Evolutionary conservation across 2,329 filamentous ascomycete species (phyloP).

Genomic region (Aspergillus calidoustus): DNA sequence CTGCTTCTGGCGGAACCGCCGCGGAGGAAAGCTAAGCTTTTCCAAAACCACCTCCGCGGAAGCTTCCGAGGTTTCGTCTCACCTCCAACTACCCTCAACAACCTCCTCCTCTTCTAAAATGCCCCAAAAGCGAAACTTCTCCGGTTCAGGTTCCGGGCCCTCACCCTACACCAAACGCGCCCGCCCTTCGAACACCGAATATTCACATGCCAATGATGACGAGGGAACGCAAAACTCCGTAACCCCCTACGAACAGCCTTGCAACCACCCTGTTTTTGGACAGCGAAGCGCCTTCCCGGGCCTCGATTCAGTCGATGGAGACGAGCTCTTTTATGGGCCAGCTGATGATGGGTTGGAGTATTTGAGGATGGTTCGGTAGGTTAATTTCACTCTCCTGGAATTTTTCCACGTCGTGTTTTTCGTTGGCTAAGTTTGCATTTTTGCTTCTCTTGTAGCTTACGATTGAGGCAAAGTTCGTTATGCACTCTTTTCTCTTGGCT

Average conservation of each 20-base stretch:
- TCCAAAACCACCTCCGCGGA: constrained; percentile 1
- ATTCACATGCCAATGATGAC: constrained; percentile 30
- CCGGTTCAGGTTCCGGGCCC: constrained; percentile 21
- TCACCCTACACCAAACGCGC: constrained; percentile 35
- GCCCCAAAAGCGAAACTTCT: constrained; percentile 40
- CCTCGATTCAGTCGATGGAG: constrained; percentile 52
- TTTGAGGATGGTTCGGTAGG: constrained; percentile 72
- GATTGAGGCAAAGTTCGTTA: constrained; percentile 16
- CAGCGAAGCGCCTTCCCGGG: constrained; percentile 74
- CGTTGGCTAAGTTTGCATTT: constrained; percentile 15
- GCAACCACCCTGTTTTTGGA: constrained; percentile 68
- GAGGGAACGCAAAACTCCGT: constrained; percentile 20
- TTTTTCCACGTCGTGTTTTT: constrained; percentile 11
- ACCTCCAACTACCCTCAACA: not conserved
- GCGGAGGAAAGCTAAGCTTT: not conserved
- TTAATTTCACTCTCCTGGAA: constrained; percentile 35
- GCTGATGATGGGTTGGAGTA: constrained; percentile 72
- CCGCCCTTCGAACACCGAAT: constrained; percentile 35
- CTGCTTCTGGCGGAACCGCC: not conserved
- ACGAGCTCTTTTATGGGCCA: constrained; percentile 70
- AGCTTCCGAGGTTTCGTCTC: not conserved
- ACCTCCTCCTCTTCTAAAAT: constrained; percentile 24
- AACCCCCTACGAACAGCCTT: constrained; percentile 43
- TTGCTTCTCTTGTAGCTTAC: constrained; percentile 19
- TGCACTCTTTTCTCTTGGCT: not conserved